Base-by-base conservation (phyloP, 192 early-diverging fungal species). In the Backusella morwellensis region DNA sequence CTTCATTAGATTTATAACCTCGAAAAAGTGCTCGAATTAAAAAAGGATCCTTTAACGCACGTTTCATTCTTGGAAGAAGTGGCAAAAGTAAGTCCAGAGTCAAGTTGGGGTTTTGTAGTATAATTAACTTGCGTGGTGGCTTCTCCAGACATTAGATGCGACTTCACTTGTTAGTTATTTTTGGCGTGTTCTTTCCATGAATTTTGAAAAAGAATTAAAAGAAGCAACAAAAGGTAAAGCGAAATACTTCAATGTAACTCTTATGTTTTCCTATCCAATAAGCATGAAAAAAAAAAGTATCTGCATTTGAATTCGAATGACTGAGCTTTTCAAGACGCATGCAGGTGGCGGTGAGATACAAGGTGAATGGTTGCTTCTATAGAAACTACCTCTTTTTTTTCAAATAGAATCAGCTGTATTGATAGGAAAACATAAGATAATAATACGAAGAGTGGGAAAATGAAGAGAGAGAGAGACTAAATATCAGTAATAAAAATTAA, bases 141-240 rank as follows among this genome's bases (percentile, higher is more conserved):
- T 52, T 6, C 32, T 12, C 12, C 71, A 83, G 84, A 84, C 77
- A 29, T 79, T 88, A 73, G 88, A 85, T 44, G 84, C 84, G 7
- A 75, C 72, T n/a, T 78, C 73, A 71, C 81, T 90, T 70, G 82
- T 90, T 0, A 85, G 86, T 67, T 80, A 86, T 40, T 90, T 88
- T 66, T 90, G 88, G 88, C 79, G 85, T 32, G 76, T 81, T 8
- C 38, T 90, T 12, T 90, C 88, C 17, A 73, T 74, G 14, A 87
- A 85, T 70, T 84, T 90, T 50, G 88, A 88, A 69, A 81, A 79
- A 59, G 88, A 88, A 67, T 72, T 90, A 23, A 88, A 84, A 40
- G 83, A 85, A 19, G 79, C 86, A 9, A 86, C 84, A 7, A 84
- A 86, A 83, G 86, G 56, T 63, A 29, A 29, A 29, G 47, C n/a